phyloP scores from a whole-genome alignment of 345 rosid species.

The Lumnitzera littorea region DNA sequence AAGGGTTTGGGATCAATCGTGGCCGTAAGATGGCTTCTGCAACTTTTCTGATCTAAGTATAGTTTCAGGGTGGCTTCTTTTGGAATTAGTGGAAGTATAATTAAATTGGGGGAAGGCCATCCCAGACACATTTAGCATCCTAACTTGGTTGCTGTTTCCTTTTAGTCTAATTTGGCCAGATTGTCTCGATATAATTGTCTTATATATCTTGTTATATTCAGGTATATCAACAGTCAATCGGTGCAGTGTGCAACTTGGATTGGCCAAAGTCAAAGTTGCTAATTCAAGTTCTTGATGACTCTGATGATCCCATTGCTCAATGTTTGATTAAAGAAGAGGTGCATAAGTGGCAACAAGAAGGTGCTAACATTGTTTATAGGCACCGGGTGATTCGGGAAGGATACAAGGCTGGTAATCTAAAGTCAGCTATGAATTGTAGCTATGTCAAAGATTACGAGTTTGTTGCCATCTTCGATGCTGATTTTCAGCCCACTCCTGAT shows the following conservation, averaged over 20 bases:
- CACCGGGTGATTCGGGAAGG: constrained; percentile 17
- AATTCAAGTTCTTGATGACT: constrained; percentile 19
- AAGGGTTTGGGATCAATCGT: too few species aligned
- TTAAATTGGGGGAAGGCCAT: too few species aligned
- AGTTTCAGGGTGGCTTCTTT: too few species aligned
- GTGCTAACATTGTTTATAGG: constrained; percentile 12
- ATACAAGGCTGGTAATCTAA: constrained; percentile 18
- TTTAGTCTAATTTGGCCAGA: too few species aligned
- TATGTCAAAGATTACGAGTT: constrained; percentile 16
- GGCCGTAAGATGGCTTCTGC: too few species aligned
- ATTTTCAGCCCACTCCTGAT: constrained; percentile 16
- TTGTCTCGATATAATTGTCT: too few species aligned
- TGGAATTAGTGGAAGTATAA: too few species aligned
- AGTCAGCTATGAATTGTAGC: constrained; percentile 19
- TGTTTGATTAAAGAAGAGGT: constrained; percentile 16
- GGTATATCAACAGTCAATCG: constrained; percentile 20
- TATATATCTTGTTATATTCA: neutral
- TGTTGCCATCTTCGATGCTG: constrained; percentile 15
- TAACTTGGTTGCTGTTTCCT: too few species aligned
- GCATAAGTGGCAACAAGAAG: constrained; percentile 18
- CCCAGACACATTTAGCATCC: too few species aligned
- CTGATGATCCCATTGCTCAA: constrained; percentile 16
- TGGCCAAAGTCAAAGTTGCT: constrained; percentile 16
- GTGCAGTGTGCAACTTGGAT: constrained; percentile 17
- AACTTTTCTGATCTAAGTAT: too few species aligned